phyloP scores from a whole-genome alignment of 2,329 filamentous ascomycete species.

The Beauveria scarabaeidicola region DNA sequence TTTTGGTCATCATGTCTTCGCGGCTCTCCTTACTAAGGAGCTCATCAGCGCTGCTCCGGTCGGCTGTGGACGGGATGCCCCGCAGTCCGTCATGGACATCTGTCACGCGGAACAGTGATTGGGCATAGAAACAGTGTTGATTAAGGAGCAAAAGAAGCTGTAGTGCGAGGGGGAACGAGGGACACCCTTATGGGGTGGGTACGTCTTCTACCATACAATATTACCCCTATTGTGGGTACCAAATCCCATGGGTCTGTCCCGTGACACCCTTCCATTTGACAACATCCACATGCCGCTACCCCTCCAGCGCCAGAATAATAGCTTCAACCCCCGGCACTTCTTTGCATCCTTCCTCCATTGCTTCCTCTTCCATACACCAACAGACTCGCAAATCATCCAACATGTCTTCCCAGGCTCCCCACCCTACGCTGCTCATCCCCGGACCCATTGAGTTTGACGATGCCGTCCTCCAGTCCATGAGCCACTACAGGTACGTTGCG shows the following conservation, averaged over 20 bases:
- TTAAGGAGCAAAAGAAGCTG: too few species aligned
- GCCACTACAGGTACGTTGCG: slow-evolving; percentile 70
- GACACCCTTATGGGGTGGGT: too few species aligned
- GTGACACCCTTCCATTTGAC: too few species aligned
- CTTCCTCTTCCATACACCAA: slow-evolving; percentile 11
- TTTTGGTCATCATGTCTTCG: not conserved
- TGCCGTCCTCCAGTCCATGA: slow-evolving; percentile 90
- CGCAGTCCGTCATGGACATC: slow-evolving; percentile 8
- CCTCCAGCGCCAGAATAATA: slow-evolving; percentile 12
- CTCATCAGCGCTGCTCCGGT: slow-evolving; percentile 3
- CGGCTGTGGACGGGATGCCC: slow-evolving; percentile 9
- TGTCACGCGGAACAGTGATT: too few species aligned
- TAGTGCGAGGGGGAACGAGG: too few species aligned
- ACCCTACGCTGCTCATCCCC: slow-evolving; percentile 80
- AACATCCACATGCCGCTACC: slow-evolving; percentile 6
- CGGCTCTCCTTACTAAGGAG: slow-evolving; percentile 6
- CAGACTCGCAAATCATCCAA: slow-evolving; percentile 22
- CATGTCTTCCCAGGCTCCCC: slow-evolving; percentile 55
- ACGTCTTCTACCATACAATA: too few species aligned
- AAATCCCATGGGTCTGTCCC: too few species aligned
- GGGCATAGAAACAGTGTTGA: too few species aligned
- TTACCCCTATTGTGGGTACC: too few species aligned
- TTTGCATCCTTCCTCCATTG: slow-evolving; percentile 13
- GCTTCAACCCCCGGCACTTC: slow-evolving; percentile 8
- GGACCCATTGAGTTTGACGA: slow-evolving; percentile 98